Base-by-base conservation (phyloP, 306 rosid genomes). In the Gillenia trifoliata region DNA sequence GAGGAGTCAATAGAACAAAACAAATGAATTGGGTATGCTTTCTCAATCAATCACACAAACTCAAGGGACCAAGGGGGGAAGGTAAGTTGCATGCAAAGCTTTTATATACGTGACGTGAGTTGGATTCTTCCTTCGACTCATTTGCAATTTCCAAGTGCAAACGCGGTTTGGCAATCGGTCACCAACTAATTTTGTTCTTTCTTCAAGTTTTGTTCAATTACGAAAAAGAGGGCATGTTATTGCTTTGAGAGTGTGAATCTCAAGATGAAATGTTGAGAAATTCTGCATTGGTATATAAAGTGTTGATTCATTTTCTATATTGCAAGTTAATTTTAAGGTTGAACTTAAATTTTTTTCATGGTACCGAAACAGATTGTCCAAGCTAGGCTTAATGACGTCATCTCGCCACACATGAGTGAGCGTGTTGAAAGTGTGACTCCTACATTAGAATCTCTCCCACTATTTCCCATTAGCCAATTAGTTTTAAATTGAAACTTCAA, bases 11-110 rank as follows among this genome's bases (percentile, higher is more conserved):
- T 40, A 5, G 16, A 52, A 65, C 62, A 17, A 78, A 66, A 68
- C 33, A 33, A 72, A 40, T 15, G 55, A 76, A 61, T 76, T 79
- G 5, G 85, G 77, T 81, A 54, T n/a, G 74, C 80, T 77, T 85
- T 86, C 89, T 62, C 74, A 75, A 62, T 86, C 88, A 75, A n/a
- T 68, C 16, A 1, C 23, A 62, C 25, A 3, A 62, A 10, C 40
- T 11, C 66, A 13, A 61, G n/a, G 66, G 66, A 29, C 6, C 41
- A 0, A 4, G 8, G 8, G 10, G 45, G 47, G 25, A 6, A 10
- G 47, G 16, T 64, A 33, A 33, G 41, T 34, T 33, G 68, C 68
- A 64, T 17, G 68, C 16, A 64, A 64, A 33, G 16, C 26, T 5
- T 47, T 33, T 20, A 20, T 61, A 7, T 59, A 63, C 34, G 57